Base-by-base conservation (phyloP, 1,139 yeast species). In the Debaryomyces udenii region DNA sequence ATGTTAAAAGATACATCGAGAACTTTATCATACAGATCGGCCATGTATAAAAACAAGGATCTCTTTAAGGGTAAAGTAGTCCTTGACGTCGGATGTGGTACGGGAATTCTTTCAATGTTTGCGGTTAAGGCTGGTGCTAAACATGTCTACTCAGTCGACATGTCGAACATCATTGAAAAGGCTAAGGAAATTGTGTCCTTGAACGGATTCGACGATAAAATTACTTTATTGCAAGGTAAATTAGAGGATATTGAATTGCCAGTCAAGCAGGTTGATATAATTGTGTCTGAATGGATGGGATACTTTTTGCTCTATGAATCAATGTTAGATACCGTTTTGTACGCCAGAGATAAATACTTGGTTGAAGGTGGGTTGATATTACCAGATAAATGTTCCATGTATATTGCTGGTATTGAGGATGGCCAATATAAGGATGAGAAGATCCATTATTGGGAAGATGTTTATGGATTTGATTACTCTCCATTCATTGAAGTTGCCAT, bases 231-330 rank as follows among this genome's bases (percentile, higher is more conserved):
- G 44, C 87, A 87, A 65, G 99, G 99, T 38, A 94, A 94, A 64
- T 76, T 94, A 68, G 99, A 94, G 70, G 99, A 94, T 59, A 91
- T 93, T 44, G 79, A 70, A 44, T 74, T 94, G 55, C 99, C 99
- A 34, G 78, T 73, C 39, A 64, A 72, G 43, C 45, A 86, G 59
- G 99, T 94, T 38, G 99, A 94, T 64, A 93, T 94, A 53, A 94
- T 94, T 54, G 86, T 94, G 46, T 84, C 95, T 48, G 99, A 94
- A 69, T 94, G 99, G 99, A 94, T 94, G 99, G 99, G 99, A 14
- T 94, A 94, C 70, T 94, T 94, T 60, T 70, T 94, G 56, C 74
- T 94, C 44, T 94, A 93, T 61, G 99, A 94, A 74, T 87, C 96
- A 48, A 94, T 94, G 99, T 78, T 94, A 64, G 99, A 94, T 64